Conservation (phyloP, 345 rosid species). For the Brassica juncea region DNA sequence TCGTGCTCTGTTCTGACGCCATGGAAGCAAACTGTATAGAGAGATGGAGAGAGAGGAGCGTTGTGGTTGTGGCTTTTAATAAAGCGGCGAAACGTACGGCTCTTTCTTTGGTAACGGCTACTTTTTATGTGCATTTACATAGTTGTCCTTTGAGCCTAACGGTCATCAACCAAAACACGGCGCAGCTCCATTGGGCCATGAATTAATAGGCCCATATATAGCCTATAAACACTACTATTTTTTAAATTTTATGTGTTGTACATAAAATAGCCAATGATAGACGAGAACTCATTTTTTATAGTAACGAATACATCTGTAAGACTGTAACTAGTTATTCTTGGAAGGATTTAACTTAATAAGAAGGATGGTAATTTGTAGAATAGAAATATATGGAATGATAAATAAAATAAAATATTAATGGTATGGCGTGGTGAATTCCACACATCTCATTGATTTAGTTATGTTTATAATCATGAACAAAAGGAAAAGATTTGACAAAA, state of each 20-base stretch:
- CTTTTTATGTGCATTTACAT: constrained; percentile 7
- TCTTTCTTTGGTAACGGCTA: constrained; percentile 40
- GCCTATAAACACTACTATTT: neutral
- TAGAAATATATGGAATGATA: too few species aligned
- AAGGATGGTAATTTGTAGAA: too few species aligned
- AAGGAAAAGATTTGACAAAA: too few species aligned
- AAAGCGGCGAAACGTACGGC: neutral
- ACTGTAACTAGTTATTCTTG: too few species aligned
- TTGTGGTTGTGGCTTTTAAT: constrained; percentile 19
- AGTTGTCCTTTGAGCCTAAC: constrained; percentile 23
- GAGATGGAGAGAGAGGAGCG: constrained; percentile 22
- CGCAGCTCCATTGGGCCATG: neutral
- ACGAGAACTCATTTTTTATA: neutral
- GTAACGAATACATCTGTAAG: too few species aligned
- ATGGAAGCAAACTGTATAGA: constrained; percentile 25
- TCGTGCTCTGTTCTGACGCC: constrained; percentile 54
- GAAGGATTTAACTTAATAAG: too few species aligned
- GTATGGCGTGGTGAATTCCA: too few species aligned
- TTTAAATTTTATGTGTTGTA: neutral
- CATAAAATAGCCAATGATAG: neutral
- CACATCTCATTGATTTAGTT: too few species aligned
- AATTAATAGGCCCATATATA: neutral
- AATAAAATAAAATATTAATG: too few species aligned
- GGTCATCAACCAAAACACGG: constrained; percentile 13
- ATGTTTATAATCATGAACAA: too few species aligned